These are phyloP conservation scores for Fusarium annulatum DNA, from an alignment of 2,329 filamentous ascomycete genomes.

Conservation along the genomic window DNA sequence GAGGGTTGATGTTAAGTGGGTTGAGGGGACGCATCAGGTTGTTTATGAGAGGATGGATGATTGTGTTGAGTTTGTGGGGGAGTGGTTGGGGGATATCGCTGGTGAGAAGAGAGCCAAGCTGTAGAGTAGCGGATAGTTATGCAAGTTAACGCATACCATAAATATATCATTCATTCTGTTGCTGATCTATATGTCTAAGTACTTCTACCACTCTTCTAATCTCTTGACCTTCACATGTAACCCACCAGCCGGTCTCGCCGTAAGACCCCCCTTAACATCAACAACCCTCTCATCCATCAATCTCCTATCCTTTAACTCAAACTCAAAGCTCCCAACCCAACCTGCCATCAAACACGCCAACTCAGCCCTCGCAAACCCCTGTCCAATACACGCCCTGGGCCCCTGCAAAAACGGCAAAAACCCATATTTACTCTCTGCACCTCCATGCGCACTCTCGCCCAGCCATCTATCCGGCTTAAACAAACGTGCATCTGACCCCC, in stretches of 20 bases:
- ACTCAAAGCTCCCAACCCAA: constrained; percentile 79
- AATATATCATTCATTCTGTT: too few relatives aligned
- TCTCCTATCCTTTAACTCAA: constrained; percentile 64
- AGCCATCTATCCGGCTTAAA: constrained; percentile 87
- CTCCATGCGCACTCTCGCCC: constrained; percentile 69
- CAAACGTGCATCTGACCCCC: constrained; percentile 82
- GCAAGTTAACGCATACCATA: too few relatives aligned
- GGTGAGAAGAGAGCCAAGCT: background rate
- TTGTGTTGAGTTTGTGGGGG: background rate
- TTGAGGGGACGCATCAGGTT: background rate
- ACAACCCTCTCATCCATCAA: constrained; percentile 74
- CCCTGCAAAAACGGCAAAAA: constrained; percentile 88
- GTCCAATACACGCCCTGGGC: constrained; percentile 85
- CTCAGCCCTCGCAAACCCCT: constrained; percentile 82
- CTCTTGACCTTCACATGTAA: constrained; percentile 72
- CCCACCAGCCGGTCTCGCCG: constrained; percentile 76
- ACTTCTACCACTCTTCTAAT: background rate
- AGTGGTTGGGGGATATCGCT: background rate
- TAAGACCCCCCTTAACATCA: constrained; percentile 75
- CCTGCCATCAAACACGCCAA: constrained; percentile 86
- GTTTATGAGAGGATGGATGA: background rate
- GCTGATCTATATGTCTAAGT: too few relatives aligned
- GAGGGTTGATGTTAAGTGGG: background rate
- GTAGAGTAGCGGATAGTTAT: background rate
- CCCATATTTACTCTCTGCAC: constrained; percentile 79